Conservation (phyloP, 2,329 filamentous ascomycete species). For the Zasmidium angulare region DNA sequence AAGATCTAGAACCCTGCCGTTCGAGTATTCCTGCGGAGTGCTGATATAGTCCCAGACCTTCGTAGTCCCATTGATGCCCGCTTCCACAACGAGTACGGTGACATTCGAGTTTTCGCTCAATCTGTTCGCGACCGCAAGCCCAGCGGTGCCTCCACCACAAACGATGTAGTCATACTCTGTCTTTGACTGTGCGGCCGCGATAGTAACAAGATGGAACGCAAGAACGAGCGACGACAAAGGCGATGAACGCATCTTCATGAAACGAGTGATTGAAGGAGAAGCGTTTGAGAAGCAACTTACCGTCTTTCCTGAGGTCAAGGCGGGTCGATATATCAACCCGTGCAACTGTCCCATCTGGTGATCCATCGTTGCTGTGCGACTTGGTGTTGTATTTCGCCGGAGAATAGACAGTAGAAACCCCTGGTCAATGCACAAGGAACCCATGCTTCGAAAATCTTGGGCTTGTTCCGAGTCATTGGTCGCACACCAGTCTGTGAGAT, state of each 20-base stretch:
- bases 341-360: background rate
- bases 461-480: background rate
- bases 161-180: constrained; percentile 23
- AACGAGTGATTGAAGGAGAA: background rate
- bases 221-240: background rate
- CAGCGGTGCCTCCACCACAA: constrained; percentile 32
- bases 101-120: constrained; percentile 27
- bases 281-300: background rate
- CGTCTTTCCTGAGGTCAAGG: background rate
- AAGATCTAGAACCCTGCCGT: constrained; percentile 7
- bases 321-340: background rate
- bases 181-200: background rate
- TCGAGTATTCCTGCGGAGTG: background rate
- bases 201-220: background rate
- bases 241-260: constrained; percentile 1
- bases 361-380: background rate
- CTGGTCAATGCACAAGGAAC: background rate
- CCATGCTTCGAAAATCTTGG: background rate
- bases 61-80: constrained; percentile 12
- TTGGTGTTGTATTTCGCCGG: background rate
- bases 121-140: constrained; percentile 29
- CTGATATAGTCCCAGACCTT: background rate
- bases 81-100: constrained; percentile 31
- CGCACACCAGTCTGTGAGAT: background rate
- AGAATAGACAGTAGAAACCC: background rate